These are phyloP conservation scores for Malassezia globosa DNA, from an alignment of 1,284 basidiomycete species.

Conservation along the genomic window DNA sequence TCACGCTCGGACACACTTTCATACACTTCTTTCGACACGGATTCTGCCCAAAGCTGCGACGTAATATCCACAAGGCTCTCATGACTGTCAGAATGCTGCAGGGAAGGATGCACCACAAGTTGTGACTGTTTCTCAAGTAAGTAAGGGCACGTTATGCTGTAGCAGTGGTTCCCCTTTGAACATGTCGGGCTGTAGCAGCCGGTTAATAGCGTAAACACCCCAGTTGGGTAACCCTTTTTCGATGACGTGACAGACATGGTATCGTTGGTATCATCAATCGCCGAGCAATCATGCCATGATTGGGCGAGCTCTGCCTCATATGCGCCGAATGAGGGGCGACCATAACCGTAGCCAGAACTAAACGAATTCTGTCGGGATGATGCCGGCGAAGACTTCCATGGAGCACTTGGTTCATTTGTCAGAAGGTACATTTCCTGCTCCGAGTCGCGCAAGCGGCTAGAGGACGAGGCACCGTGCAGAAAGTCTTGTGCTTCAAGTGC, in stretches of 20 bases:
- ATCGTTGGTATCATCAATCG: neutral
- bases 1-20: conserved; percentile 83
- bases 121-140: conserved; percentile 85
- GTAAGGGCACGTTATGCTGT: conserved; percentile 90
- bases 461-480: conserved; percentile 98
- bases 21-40: conserved; percentile 83
- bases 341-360: neutral
- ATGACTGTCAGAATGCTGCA: conserved; percentile 61
- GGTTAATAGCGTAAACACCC: conserved; percentile 90
- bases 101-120: conserved; percentile 72
- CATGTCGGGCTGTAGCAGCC: conserved; percentile 98
- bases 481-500: conserved; percentile 97
- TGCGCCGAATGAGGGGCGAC: neutral
- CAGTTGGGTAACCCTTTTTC: conserved; percentile 55
- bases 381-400: neutral
- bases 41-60: conserved; percentile 79
- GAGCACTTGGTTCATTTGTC: conserved; percentile 23
- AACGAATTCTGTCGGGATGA: neutral
- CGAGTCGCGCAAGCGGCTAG: conserved; percentile 84
- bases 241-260: neutral
- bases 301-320: neutral
- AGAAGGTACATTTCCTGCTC: conserved; percentile 88
- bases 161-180: conserved; percentile 80
- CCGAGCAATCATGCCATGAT: neutral
- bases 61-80: conserved; percentile 67